These are phyloP conservation scores for Lactarius quietus DNA, from an alignment of 768 basidiomycete species.

Conservation along the genomic window DNA sequence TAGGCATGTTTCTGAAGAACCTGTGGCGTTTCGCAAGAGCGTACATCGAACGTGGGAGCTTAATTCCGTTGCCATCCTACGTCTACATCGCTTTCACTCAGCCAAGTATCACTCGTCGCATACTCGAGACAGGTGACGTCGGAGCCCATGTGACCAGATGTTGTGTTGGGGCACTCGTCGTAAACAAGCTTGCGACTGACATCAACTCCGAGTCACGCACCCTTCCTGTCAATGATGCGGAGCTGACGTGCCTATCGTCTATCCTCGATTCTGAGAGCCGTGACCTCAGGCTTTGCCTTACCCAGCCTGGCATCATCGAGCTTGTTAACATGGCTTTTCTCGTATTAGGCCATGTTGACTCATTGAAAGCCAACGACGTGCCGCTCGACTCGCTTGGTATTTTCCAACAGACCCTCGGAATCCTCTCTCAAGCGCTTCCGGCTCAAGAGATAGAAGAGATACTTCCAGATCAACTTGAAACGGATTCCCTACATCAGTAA, in stretches of 20 bases:
- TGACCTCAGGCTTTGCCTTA: not conserved
- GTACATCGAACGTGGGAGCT: no score
- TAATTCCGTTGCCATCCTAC: no score
- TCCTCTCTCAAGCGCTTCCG: not conserved
- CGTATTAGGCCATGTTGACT: not conserved
- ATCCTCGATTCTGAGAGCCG: not conserved
- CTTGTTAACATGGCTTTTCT: not conserved
- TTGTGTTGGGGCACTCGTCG: not conserved
- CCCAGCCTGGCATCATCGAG: not conserved
- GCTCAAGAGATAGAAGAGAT: not conserved
- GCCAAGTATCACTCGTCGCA: no score
- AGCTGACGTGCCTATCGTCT: not conserved
- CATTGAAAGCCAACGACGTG: not conserved
- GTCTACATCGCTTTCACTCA: no score
- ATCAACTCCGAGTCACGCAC: not conserved
- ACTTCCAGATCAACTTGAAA: not conserved
- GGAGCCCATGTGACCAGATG: no score
- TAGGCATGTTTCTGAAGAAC: no score
- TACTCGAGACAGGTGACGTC: no score
- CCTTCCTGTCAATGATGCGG: not conserved
- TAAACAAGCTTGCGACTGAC: not conserved
- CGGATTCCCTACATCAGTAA: no score
- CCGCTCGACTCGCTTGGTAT: not conserved
- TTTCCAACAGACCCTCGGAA: not conserved
- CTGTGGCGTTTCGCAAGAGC: no score